Base-by-base conservation (phyloP, 192 early-diverging fungal genomes). In the Coemansia sp. region DNA sequence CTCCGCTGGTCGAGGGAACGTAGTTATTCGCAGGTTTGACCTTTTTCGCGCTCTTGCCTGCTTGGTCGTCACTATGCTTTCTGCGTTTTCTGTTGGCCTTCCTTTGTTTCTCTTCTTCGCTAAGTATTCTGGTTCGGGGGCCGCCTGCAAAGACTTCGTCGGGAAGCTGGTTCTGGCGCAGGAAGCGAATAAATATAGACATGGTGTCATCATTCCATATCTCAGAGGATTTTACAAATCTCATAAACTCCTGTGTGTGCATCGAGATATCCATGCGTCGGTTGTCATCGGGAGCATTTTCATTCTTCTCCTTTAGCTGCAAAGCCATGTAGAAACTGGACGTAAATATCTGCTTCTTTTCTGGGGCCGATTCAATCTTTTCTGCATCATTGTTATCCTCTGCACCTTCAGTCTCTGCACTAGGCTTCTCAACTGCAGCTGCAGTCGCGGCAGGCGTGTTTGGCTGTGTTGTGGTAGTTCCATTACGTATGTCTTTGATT, bases 251-350 rank as follows among this genome's bases (percentile, higher is more conserved):
- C 15, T 77, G 62, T n/a, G 84, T 89, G 8, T 93, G 91, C 81
- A 88, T 85, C 13, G 84, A 77, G 19, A 97, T 77, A 57, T 96
- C 89, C 71, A 96, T 66, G 42, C 84, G 84, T 13, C 85, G 66
- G 22, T 78, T 80, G n/a, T 64, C 86, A 8, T 69, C 62, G 3
- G 78, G 42, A 23, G 71, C 73, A 50, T 72, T 81, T 66, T 68
- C 27, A 30, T 30, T 48, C 54, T 82, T 83, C 19, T 83, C 72
- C 34, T 82, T 80, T 23, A 94, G 81, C 27, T 75, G 64, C 14
- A 99, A 64, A 2, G 95, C 96, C 67, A 99, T 84, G 64, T 97
- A 97, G 64, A 95, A 96, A 13, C 85, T 85, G 5, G 93, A 89
- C 3, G 89, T 90, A 57, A 85, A 87, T 14, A 92, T 73, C 11